Evolutionary conservation across 805 yeast genomes (phyloP).

Genomic region (Vanderwaltozyma tropicalis): DNA sequence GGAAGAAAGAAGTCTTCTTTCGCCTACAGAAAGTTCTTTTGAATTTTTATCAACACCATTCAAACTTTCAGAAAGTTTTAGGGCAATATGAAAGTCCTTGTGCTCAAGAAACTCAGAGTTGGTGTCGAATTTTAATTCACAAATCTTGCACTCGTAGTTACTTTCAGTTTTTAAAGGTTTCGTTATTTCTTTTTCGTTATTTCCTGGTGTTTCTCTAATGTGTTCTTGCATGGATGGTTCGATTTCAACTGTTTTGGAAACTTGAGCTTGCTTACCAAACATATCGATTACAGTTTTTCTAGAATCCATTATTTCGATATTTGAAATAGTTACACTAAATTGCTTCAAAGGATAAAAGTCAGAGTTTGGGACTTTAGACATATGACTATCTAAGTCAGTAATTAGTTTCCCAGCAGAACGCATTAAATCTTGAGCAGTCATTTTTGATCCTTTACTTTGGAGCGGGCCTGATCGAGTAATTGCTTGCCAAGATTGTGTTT

Average conservation of each 20-base stretch:
- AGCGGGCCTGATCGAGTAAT: slow-evolving; percentile 18
- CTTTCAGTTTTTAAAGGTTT: not conserved
- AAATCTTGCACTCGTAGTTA: slow-evolving; percentile 3
- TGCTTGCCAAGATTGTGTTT: slow-evolving; percentile 16
- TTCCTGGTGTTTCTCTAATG: too few species aligned
- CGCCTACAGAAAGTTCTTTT: slow-evolving; percentile 19
- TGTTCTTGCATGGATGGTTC: not conserved
- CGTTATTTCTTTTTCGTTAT: not conserved
- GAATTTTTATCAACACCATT: slow-evolving; percentile 29
- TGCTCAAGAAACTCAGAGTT: slow-evolving; percentile 33
- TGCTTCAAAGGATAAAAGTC: slow-evolving; percentile 39
- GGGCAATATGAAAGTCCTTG: slow-evolving; percentile 44
- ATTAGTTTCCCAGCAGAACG: slow-evolving; percentile 32
- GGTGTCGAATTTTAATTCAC: slow-evolving; percentile 11
- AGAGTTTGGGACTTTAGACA: slow-evolving; percentile 13
- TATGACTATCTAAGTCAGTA: slow-evolving; percentile 30
- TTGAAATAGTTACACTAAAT: slow-evolving; percentile 42
- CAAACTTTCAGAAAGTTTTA: slow-evolving; percentile 36
- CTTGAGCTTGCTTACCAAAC: slow-evolving; percentile 16
- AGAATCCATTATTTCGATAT: slow-evolving; percentile 38
- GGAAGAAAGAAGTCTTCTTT: slow-evolving; percentile 18
- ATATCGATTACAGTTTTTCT: slow-evolving; percentile 25
- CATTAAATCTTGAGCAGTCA: slow-evolving; percentile 20
- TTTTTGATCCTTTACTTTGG: slow-evolving; percentile 4
- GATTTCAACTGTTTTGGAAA: not conserved